Evolutionary conservation across 768 basidiomycete species (phyloP).

Genomic region (Glaciozyma martinii): DNA sequence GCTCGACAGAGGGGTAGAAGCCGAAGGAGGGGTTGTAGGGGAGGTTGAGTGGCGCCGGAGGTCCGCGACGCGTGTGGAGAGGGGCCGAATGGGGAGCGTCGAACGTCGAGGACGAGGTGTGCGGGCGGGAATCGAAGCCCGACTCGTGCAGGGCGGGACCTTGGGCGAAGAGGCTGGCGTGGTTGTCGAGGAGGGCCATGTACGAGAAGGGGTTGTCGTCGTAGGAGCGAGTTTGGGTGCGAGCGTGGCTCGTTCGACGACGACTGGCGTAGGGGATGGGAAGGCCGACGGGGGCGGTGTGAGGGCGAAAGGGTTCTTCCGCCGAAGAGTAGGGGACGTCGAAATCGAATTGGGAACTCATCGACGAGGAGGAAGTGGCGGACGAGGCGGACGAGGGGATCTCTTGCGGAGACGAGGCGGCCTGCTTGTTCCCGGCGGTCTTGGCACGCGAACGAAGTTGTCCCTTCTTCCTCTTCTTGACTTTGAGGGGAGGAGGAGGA

Average conservation of each 20-base stretch:
- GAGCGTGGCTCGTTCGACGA: no score
- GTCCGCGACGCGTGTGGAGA: neutral
- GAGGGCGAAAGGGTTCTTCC: neutral
- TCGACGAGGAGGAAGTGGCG: no score
- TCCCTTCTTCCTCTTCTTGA: no score
- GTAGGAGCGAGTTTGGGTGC: neutral
- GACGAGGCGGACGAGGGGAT: no score
- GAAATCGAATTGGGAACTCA: neutral
- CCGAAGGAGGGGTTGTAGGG: constrained; percentile 6
- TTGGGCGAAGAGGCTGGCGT: no score
- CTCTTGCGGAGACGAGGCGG: no score
- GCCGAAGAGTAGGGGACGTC: neutral
- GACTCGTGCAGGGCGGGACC: neutral
- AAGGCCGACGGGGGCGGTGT: neutral
- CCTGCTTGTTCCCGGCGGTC: no score
- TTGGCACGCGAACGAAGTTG: no score
- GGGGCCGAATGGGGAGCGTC: neutral
- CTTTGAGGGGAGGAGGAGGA: neutral
- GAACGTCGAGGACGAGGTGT: constrained; percentile 11
- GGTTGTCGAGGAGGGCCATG: constrained; percentile 18
- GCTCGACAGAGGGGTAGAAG: neutral
- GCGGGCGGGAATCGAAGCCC: neutral
- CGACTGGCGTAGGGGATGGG: no score
- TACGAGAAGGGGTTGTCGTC: constrained; percentile 7
- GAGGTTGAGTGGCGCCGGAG: neutral